phyloP scores from a whole-genome alignment of 2,329 filamentous ascomycete genomes.

The Grosmannia huntii region DNA sequence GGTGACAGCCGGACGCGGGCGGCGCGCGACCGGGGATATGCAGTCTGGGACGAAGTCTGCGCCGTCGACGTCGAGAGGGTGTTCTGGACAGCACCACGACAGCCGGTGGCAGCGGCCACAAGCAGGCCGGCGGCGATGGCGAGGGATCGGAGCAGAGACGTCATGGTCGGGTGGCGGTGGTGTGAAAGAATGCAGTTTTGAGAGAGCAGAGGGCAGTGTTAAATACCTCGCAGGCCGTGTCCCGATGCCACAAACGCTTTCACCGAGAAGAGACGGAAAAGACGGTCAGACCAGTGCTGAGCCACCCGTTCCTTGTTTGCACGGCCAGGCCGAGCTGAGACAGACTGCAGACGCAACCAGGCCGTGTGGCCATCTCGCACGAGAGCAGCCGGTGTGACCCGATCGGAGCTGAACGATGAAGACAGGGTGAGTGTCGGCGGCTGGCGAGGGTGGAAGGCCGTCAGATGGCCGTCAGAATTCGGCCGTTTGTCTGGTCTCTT shows the following conservation, averaged over 20 bases:
- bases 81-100: background rate
- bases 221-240: background rate
- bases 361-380: background rate
- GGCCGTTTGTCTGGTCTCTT: no score
- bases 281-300: no score
- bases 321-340: background rate
- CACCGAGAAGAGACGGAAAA: no score
- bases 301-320: no score
- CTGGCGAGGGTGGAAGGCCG: background rate
- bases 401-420: background rate
- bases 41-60: background rate
- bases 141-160: background rate
- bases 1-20: background rate
- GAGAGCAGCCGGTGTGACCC: background rate
- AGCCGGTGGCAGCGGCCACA: background rate
- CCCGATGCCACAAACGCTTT: background rate
- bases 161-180: background rate
- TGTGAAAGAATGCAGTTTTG: no score
- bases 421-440: background rate
- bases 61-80: background rate
- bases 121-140: background rate
- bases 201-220: background rate
- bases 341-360: background rate
- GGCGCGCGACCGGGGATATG: background rate
- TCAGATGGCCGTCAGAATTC: no score